Evolutionary conservation across 1,284 basidiomycete genomes (phyloP), one percentile per base, ranked within the genome.

Genomic region (Ceratobasidium sp.): DNA sequence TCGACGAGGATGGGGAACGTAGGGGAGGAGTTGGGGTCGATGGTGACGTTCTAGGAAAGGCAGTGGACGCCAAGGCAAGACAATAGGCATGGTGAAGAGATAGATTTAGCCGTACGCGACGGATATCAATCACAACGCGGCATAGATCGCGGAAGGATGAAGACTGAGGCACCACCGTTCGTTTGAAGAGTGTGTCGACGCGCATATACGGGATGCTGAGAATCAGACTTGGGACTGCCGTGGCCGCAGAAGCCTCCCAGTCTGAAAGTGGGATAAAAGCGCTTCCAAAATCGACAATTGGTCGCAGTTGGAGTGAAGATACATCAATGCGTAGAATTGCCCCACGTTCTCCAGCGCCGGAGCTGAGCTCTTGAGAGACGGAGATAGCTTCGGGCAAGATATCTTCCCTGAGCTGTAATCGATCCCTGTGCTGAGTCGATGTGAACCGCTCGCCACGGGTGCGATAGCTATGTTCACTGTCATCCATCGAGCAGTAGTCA

Each of bases 381-480:
- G 85, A 80, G 0, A 84, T 84, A 1, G 84, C 84, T 20, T 78
- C 68, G 18, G 35, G 50, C 20, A 77, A 62, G 3, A 75, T 66
- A 81, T 95, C 93, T 27, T 89, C 87, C 1, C 90, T 87, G 1
- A 97, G 86, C 59, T 83, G 86, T 20, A 90, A 86, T 79, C 87
- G 85, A 67, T 86, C 85, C 79, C 88, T 88, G 76, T 83, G 83
- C 74, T 88, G 85, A 6, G 87, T 86, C 16, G 86, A 85, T 55
- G 87, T 83, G 52, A 84, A 82, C 27, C 86, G 82, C 54, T 85
- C 81, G 23, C 85, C 81, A 77, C 90, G 84, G 59, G 73, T 76
- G 52, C 87, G 85, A 44, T 86, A 83, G 27, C 83, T 81, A 77
- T 92, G 90, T 23, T 85, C 85, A n/a, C 84, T 80, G 67, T 82